These are phyloP conservation scores for Hypoxylon sp. DNA, from an alignment of 2,329 filamentous ascomycete genomes.

Conservation along the genomic window DNA sequence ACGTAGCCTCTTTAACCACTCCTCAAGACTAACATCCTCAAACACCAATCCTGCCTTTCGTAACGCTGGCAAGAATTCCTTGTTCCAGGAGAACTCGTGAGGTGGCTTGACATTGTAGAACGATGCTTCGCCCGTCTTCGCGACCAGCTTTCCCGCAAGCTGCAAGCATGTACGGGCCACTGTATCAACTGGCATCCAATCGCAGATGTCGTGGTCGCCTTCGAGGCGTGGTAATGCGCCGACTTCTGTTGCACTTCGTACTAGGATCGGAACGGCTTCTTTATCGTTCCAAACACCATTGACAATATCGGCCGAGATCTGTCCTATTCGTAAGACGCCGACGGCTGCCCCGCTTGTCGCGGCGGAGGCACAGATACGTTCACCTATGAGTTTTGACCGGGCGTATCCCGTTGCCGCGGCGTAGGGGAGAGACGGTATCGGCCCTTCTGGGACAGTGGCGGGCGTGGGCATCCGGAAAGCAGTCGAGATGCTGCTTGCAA, in stretches of 20 bases:
- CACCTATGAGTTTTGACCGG: constrained; percentile 56
- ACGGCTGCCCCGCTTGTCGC: constrained; percentile 47
- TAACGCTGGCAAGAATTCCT: constrained; percentile 50
- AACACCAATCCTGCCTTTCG: constrained; percentile 53
- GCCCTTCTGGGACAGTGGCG: constrained; percentile 50
- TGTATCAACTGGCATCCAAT: constrained; percentile 53
- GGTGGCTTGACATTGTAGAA: constrained; percentile 49
- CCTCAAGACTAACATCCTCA: constrained; percentile 50
- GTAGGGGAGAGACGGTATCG: constrained; percentile 48
- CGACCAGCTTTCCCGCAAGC: constrained; percentile 34
- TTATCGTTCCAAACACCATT: constrained; percentile 50
- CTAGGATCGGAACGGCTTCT: constrained; percentile 48
- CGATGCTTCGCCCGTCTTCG: constrained; percentile 14
- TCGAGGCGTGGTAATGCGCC: constrained; percentile 45
- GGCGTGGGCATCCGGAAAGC: constrained; percentile 50
- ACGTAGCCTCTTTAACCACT: constrained; percentile 53
- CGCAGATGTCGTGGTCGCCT: constrained; percentile 46
- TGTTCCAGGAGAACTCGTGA: constrained; percentile 55
- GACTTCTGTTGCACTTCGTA: constrained; percentile 45
- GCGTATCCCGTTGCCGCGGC: constrained; percentile 52
- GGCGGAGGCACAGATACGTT: constrained; percentile 53
- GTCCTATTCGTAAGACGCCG: constrained; percentile 54
- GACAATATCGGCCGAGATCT: constrained; percentile 54
- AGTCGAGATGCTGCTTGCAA: constrained; percentile 57
- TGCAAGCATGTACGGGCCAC: constrained; percentile 49